phyloP scores from a whole-genome alignment of 2,329 filamentous ascomycete genomes.

The Alternaria solani region DNA sequence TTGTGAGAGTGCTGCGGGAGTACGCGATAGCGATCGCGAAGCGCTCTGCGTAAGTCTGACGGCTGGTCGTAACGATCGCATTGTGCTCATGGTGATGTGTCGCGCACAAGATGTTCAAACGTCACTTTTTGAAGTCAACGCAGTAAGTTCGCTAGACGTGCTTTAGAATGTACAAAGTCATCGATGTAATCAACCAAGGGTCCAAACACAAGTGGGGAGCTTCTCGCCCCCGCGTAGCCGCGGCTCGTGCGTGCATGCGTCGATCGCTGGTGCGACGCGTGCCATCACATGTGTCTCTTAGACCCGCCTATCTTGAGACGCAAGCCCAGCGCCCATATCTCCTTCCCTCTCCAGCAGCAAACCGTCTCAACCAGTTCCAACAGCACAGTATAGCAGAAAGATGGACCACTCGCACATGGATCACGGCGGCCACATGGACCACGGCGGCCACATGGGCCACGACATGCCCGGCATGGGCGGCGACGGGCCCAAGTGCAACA shows the following conservation, averaged over 20 bases:
- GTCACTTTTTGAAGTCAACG: not conserved
- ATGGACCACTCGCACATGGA: constrained; percentile 54
- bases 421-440: constrained; percentile 51
- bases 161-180: constrained; percentile 5
- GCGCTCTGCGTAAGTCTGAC: constrained; percentile 23
- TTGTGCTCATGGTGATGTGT: constrained; percentile 17
- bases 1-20: constrained; percentile 22
- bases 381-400: constrained; percentile 20
- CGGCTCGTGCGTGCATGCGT: constrained; percentile 28
- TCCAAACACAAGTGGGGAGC: constrained; percentile 9
- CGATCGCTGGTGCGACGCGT: constrained; percentile 33
- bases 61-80: constrained; percentile 31
- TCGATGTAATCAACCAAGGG: constrained; percentile 11
- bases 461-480: constrained; percentile 59
- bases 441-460: constrained; percentile 62
- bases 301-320: constrained; percentile 14
- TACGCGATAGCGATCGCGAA: constrained; percentile 16
- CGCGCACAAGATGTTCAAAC: not conserved
- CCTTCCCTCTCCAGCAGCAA: not conserved
- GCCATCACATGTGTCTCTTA: constrained; percentile 1
- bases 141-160: not conserved
- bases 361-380: not conserved
- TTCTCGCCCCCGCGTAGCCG: constrained; percentile 19
- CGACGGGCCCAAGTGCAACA: constrained; percentile 74
- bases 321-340: constrained; percentile 1